Base-by-base conservation (phyloP, 345 rosid species). In the Rhizophora mangle region DNA sequence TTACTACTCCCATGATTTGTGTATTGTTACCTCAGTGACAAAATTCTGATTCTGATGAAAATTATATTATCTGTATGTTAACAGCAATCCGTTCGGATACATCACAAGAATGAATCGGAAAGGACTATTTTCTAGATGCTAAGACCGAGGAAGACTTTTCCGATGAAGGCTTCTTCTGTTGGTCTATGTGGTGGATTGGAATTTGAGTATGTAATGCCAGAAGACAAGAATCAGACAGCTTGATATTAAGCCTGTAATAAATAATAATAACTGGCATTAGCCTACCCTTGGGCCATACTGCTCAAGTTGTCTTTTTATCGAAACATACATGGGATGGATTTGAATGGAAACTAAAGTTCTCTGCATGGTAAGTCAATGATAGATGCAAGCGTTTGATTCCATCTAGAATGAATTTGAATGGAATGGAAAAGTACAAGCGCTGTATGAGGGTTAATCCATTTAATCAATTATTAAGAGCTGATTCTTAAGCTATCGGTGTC, bases 41-140 rank as follows among this genome's bases (percentile, higher is more conserved):
- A 22, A 7, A 0, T 53, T 29, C 55, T 73, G 56, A 0, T 53
- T 29, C 55, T 73, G 56, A 67, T 54, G 27, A 32, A 36, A n/a
- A 11, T 11, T 31, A 10, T 66, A 2, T n/a, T 55, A 1, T 26
- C 30, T 53, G 43, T 13, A 9, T 67, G 60, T 59, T 39, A 24
- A 62, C 72, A 73, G 77, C 62, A 37, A 4, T 73, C 52, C 77
- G 77, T 8, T 52, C 72, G 5, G 77, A 73, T 39, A 32, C 77
- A 46, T 5, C 9, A 0, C 59, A 46, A 31, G 52, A 24, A 1
- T 65, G 76, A 72, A 18, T 15, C 30, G 13, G 21, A 21, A 52
- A 46, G 49, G 26, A 43, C 22, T 21, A 9, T 61, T 22, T 43
- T 57, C 6, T 34, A 31, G 11, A 27, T 52, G 43, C 61, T 22